Percentiles rank a stretch among this genome's conserved stretches.
Conservation (phyloP, 2,329 filamentous ascomycete genomes). For the Botrytis byssoidea region DNA sequence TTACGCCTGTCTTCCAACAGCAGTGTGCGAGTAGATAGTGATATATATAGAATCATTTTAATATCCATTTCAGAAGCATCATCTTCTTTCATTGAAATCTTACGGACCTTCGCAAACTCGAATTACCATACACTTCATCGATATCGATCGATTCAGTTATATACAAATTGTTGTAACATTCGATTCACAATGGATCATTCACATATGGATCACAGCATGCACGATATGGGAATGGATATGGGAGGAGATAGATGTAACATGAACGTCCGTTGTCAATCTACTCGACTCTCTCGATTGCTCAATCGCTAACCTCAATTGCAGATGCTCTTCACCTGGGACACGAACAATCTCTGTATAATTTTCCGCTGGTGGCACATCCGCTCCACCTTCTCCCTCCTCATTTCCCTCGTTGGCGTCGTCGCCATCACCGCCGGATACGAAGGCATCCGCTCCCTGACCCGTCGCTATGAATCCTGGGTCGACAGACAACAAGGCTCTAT, state of each 20-base stretch:
- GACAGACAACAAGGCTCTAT: conserved; percentile 29
- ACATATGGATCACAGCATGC: conserved; percentile 41
- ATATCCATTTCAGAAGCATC: neutral
- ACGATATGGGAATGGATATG: conserved; percentile 48
- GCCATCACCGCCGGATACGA: conserved; percentile 91
- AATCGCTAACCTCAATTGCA: conserved; percentile 41
- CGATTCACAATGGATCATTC: conserved; percentile 11
- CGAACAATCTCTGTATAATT: conserved; percentile 90
- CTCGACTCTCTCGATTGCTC: neutral
- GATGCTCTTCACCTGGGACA: conserved; percentile 99
- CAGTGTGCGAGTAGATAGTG: neutral
- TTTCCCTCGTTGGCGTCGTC: conserved; percentile 80
- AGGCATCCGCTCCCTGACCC: conserved; percentile 72
- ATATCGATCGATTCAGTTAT: neutral
- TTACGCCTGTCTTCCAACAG: neutral
- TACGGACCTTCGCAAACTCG: neutral
- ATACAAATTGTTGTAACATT: neutral
- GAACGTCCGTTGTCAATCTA: conserved; percentile 62
- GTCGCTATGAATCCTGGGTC: conserved; percentile 66
- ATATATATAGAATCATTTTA: neutral
- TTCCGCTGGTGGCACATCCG: conserved; percentile 89
- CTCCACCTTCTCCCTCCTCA: conserved; percentile 68
- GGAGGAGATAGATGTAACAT: conserved; percentile 77
- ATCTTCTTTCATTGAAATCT: neutral
- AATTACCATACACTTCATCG: neutral